A percentile compares a stretch with the other conserved stretches of the same genome.
Evolutionary conservation across 1,284 basidiomycete species (phyloP).

Genomic region (Ganoderma sinense): DNA sequence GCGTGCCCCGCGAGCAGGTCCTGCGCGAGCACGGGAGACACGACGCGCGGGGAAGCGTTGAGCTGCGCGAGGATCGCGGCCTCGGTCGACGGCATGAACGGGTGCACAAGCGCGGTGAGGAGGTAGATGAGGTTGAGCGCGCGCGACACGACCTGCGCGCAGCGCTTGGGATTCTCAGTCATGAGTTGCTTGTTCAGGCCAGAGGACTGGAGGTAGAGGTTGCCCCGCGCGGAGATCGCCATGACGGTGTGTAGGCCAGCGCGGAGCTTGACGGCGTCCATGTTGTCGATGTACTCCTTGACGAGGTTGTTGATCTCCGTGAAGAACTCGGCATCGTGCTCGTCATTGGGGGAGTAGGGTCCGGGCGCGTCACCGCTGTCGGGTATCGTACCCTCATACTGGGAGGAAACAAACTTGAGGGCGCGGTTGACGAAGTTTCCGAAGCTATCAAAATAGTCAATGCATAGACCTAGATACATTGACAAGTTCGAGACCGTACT

Average conservation of each 20-base stretch:
- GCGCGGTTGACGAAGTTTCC: conserved; percentile 98
- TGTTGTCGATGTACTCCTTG: conserved; percentile 84
- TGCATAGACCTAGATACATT: not conserved
- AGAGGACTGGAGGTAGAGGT: conserved; percentile 92
- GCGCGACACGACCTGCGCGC: conserved; percentile 90
- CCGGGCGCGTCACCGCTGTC: conserved; percentile 77
- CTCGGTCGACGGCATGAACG: conserved; percentile 96
- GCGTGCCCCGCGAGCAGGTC: conserved; percentile 91
- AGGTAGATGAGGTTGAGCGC: conserved; percentile 95
- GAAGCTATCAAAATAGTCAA: conserved; percentile 60
- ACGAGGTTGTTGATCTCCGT: conserved; percentile 83
- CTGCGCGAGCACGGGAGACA: conserved; percentile 72
- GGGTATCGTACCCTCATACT: conserved; percentile 85
- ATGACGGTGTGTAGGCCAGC: conserved; percentile 89
- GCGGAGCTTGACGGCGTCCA: conserved; percentile 94
- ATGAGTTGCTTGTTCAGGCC: conserved; percentile 93
- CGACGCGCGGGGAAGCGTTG: conserved; percentile 86
- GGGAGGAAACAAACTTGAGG: conserved; percentile 91
- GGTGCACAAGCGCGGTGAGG: conserved; percentile 87
- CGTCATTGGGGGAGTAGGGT: conserved; percentile 71
- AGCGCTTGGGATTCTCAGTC: conserved; percentile 82
- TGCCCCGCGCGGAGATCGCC: conserved; percentile 92
- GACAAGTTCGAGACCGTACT: conserved; percentile 56
- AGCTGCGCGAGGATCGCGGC: conserved; percentile 87
- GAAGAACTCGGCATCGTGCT: conserved; percentile 81